Evolutionary conservation across 179 eudicot species (phyloP).

Genomic region (Beta corolliflora): DNA sequence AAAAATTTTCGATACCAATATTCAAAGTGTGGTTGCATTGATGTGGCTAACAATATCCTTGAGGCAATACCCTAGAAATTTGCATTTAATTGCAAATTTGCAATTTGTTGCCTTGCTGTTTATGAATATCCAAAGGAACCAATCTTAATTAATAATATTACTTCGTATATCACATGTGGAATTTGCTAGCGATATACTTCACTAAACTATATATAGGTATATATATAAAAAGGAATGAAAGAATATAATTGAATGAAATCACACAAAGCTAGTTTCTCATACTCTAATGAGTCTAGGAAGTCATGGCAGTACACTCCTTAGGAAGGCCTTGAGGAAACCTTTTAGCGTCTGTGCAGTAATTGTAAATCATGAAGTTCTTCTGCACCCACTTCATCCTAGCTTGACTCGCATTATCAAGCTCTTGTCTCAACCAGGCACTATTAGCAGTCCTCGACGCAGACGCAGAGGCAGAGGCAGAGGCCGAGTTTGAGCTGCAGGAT

Average conservation of each 20-base stretch:
- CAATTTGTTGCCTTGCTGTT: too few relatives aligned
- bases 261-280: not conserved
- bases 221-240: not conserved
- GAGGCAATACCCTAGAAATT: too few relatives aligned
- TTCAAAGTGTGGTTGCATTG: too few relatives aligned
- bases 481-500: slow-evolving; percentile 16
- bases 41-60: too few relatives aligned
- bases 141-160: not conserved
- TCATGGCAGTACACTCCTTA: slow-evolving; percentile 34
- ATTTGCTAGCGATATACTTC: not conserved
- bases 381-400: slow-evolving; percentile 34
- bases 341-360: slow-evolving; percentile 33
- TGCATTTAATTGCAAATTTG: too few relatives aligned
- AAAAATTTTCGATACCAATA: too few relatives aligned
- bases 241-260: not conserved
- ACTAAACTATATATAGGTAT: not conserved
- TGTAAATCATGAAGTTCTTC: slow-evolving; percentile 34
- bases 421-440: slow-evolving; percentile 26
- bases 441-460: not conserved
- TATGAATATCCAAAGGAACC: too few relatives aligned
- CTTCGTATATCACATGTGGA: not conserved
- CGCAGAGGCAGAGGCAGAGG: not conserved
- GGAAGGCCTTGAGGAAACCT: slow-evolving; percentile 44
- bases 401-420: slow-evolving; percentile 24
- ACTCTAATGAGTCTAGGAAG: slow-evolving; percentile 3